phyloP scores from a whole-genome alignment of 2,329 filamentous ascomycete genomes.

The Triangularia setosa region DNA sequence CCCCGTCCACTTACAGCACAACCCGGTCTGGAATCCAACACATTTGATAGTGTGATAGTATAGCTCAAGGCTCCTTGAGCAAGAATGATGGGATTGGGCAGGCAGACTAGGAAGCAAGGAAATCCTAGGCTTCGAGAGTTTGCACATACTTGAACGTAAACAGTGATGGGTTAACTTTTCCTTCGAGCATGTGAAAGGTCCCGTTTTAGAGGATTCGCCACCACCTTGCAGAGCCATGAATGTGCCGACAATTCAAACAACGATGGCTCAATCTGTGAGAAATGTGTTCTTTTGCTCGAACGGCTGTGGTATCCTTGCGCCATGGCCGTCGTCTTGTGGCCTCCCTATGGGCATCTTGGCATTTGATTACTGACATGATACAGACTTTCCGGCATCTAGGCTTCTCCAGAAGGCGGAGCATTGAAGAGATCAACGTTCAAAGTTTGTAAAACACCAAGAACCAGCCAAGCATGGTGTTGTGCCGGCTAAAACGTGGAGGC shows the following conservation, averaged over 20 bases:
- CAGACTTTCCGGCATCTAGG: neutral
- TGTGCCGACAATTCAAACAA: neutral
- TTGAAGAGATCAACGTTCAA: neutral
- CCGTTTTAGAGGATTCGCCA: neutral
- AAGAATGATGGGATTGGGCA: neutral
- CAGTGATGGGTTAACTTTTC: neutral
- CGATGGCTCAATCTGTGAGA: neutral
- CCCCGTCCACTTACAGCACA: neutral
- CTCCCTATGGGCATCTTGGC: neutral
- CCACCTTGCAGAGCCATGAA: neutral
- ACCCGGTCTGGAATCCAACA: neutral
- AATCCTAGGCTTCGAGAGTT: too few species aligned
- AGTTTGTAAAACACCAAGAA: neutral
- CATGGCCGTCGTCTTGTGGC: neutral
- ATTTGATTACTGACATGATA: neutral
- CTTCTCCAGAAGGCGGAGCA: neutral
- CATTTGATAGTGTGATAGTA: neutral
- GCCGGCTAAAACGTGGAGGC: slow-evolving; percentile 1
- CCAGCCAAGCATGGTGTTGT: slow-evolving; percentile 1
- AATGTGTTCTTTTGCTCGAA: neutral
- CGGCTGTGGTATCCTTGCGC: neutral
- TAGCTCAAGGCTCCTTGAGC: neutral
- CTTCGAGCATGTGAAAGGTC: neutral
- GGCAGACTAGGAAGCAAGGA: neutral
- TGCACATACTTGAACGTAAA: neutral